Base-by-base conservation (phyloP, 108 stramenopile genomes). In the Stephanodiscus minutulus region DNA sequence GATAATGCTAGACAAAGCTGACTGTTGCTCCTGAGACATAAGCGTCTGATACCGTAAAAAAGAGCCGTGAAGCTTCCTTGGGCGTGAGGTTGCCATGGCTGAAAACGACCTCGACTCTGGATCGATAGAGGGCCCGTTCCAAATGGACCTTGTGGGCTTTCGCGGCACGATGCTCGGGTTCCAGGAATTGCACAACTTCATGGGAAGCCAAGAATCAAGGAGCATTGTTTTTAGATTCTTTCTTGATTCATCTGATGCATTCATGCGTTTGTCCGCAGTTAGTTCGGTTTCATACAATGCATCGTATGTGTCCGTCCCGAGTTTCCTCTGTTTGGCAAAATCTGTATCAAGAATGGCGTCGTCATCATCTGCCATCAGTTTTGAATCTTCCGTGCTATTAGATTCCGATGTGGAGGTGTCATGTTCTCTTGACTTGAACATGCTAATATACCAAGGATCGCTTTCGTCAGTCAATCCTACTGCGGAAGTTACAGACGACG, bases 341-440 rank as follows among this genome's bases (percentile, higher is more conserved):
- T 50, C 49, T 18, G 31, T 29, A 12, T 53, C 61, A 7, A 56
- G n/a, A 54, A 74, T 71, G 29, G 68, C 73, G 65, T 81, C 80
- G 29, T 81, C 80, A 44, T 81, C 73, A 18, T 63, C 67, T 18
- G 12, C 73, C 50, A 55, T 64, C 24, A 64, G 21, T 24, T 36
- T 68, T 28, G 44, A 33, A 60, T 48, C 68, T 58, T 72, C 66
- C 5, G 64, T 71, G 22, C 47, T 61, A 54, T 71, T 73, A 37
- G 28, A 48, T 25, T 46, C 72, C 15, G 71, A 35, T 41, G 52
- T 74, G 18, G 43, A 22, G 1, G 39, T 1, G 28, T 83, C 82
- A 33, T 83, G 82, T 33, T 83, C 82, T 43, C 78, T 58, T 2
- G 74, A 64, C 46, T 83, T 83, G 68, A 83, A 83, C 78, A 83